phyloP scores from a whole-genome alignment of 148 eudicot species.

The Diospyros lotus region DNA sequence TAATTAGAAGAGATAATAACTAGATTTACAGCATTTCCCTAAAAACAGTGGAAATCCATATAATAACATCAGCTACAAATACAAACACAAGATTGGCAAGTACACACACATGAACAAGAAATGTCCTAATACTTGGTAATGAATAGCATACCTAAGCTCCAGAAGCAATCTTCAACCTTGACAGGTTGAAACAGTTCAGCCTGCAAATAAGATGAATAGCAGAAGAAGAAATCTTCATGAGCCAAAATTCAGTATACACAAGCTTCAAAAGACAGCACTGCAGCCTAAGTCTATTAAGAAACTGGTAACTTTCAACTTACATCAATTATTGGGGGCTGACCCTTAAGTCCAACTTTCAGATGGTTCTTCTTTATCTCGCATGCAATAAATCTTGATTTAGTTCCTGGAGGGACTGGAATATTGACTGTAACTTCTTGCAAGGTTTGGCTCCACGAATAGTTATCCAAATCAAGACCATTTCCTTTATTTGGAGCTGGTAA shows the following conservation, averaged over 20 bases:
- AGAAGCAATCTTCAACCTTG: constrained; percentile 79
- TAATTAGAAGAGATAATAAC: background rate
- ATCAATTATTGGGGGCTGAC: constrained; percentile 67
- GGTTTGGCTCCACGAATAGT: constrained; percentile 72
- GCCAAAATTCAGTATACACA: background rate
- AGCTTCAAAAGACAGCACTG: background rate
- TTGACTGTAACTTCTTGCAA: constrained; percentile 64
- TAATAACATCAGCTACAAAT: background rate
- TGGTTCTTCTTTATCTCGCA: constrained; percentile 75
- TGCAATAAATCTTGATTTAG: constrained; percentile 50
- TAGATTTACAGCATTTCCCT: background rate
- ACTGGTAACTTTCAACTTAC: constrained; percentile 26
- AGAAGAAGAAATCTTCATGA: background rate
- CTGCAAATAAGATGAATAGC: constrained; percentile 23
- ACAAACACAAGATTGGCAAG: background rate
- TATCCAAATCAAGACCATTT: constrained; percentile 71
- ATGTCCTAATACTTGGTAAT: background rate
- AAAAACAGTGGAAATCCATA: background rate
- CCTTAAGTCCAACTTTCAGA: constrained; percentile 72
- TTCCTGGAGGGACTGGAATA: constrained; percentile 70
- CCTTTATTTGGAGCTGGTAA: constrained; percentile 63
- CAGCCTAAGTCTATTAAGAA: background rate
- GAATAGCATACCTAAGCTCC: constrained; percentile 68
- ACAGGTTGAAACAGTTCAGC: constrained; percentile 67
- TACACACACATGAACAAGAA: too few relatives aligned